A percentile compares a stretch with the other conserved stretches of the same genome.
Conservation (phyloP, 2,329 filamentous ascomycete genomes). For the Xylariaceae sp. region DNA sequence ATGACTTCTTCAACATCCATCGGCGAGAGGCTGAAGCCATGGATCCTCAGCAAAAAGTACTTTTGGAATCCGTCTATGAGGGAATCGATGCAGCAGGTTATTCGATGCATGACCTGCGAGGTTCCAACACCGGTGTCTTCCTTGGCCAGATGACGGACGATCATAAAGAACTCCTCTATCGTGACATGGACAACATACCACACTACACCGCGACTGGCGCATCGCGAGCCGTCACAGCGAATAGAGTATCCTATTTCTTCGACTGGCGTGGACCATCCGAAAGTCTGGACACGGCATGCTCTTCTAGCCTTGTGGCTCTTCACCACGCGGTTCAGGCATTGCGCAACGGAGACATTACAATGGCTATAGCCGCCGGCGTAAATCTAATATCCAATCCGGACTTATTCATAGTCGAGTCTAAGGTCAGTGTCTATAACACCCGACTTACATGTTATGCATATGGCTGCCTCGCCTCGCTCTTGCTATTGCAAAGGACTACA, state of each 20-base stretch:
- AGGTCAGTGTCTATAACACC: no score
- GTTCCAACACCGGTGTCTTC: neutral
- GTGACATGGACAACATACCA: neutral
- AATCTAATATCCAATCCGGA: neutral
- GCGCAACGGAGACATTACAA: neutral
- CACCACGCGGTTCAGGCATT: neutral
- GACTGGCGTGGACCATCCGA: neutral
- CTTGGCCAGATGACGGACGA: neutral
- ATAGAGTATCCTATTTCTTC: neutral
- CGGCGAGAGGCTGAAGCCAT: conserved; percentile 1
- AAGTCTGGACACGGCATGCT: neutral
- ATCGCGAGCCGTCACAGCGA: neutral
- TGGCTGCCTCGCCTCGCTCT: no score
- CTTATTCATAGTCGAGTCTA: neutral
- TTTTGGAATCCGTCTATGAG: neutral
- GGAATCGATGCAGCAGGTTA: neutral
- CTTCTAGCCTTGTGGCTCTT: neutral
- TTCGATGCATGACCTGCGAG: neutral
- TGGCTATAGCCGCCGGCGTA: neutral
- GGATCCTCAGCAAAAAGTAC: conserved; percentile 1
- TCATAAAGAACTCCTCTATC: neutral
- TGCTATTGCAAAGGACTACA: no score
- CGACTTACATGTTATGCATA: no score
- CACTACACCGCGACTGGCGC: neutral
- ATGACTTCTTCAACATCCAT: neutral